Percentiles rank a stretch among this genome's conserved stretches.
Evolutionary conservation across 176 grass and related monocot species (phyloP).

Genomic region (Tuctoria greenei): DNA sequence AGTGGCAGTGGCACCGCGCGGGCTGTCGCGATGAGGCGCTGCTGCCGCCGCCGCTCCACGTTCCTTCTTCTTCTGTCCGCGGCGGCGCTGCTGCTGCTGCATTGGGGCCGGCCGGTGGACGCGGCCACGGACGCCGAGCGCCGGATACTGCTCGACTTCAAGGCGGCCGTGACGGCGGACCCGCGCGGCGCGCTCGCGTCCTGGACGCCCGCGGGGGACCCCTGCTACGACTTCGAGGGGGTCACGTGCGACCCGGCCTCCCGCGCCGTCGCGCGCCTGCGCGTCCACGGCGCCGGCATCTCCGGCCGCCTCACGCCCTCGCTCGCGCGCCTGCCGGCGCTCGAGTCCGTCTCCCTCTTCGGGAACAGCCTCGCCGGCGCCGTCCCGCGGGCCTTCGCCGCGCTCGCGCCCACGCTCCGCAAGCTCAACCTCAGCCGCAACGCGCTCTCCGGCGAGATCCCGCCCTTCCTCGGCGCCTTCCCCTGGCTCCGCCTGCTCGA

Average conservation of each 20-base stretch:
- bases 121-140: constrained; percentile 66
- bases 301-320: constrained; percentile 53
- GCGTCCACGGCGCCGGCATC: constrained; percentile 54
- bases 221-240: constrained; percentile 51
- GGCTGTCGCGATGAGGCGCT: constrained; percentile 26
- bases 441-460: constrained; percentile 64
- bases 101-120: constrained; percentile 2
- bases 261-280: constrained; percentile 59
- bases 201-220: constrained; percentile 57
- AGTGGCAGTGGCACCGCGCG: constrained; percentile 14
- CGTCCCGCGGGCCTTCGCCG: constrained; percentile 38
- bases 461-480: constrained; percentile 61
- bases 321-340: constrained; percentile 49
- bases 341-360: constrained; percentile 87
- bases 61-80: not conserved
- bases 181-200: constrained; percentile 52
- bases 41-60: not conserved
- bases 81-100: constrained; percentile 10
- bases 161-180: constrained; percentile 62
- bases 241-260: constrained; percentile 56
- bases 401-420: constrained; percentile 53
- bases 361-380: constrained; percentile 60
- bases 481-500: constrained; percentile 75
- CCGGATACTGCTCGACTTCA: constrained; percentile 75
- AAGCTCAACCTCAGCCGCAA: constrained; percentile 98